A percentile compares a stretch with the other conserved stretches of the same genome.
These are phyloP conservation scores for Hyaloscypha finlandica DNA, from an alignment of 495 filamentous ascomycete species.

Conservation along the genomic window DNA sequence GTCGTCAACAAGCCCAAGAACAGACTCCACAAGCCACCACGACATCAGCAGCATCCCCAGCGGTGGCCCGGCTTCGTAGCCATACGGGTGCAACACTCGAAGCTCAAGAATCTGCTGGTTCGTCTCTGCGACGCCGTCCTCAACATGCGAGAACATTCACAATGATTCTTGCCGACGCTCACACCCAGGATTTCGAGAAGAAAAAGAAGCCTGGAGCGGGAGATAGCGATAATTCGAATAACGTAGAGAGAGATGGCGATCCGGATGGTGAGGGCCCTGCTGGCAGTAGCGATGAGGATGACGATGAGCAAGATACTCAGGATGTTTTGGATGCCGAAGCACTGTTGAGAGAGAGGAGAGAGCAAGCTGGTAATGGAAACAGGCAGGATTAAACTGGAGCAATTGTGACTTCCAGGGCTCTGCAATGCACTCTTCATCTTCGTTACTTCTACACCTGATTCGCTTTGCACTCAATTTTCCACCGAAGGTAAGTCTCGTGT, in stretches of 20 bases:
- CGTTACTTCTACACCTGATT: no score
- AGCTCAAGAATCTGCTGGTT: slow-evolving; percentile 18
- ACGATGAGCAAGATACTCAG: slow-evolving; percentile 19
- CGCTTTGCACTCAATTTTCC: no score
- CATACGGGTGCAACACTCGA: slow-evolving; percentile 14
- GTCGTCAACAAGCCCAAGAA: slow-evolving; percentile 15
- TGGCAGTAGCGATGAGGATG: neutral
- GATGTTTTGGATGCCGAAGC: slow-evolving; percentile 23
- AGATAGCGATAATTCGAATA: slow-evolving; percentile 14
- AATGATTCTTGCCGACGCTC: slow-evolving; percentile 66
- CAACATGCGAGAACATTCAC: slow-evolving; percentile 43
- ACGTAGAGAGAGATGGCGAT: slow-evolving; percentile 19
- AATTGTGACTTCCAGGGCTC: neutral
- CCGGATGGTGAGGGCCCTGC: slow-evolving; percentile 18
- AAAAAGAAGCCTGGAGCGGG: slow-evolving; percentile 50
- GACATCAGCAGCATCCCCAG: neutral
- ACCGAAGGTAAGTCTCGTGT: no score
- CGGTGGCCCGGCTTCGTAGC: slow-evolving; percentile 15
- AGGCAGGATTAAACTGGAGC: neutral
- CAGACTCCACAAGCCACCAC: slow-evolving; percentile 10
- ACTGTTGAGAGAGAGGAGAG: slow-evolving; percentile 24
- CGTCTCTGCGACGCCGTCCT: slow-evolving; percentile 29
- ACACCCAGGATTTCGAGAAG: slow-evolving; percentile 85
- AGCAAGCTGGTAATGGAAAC: neutral
- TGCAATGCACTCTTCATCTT: no score